phyloP scores from a whole-genome alignment of 495 filamentous ascomycete genomes.

The Apodospora peruviana region DNA sequence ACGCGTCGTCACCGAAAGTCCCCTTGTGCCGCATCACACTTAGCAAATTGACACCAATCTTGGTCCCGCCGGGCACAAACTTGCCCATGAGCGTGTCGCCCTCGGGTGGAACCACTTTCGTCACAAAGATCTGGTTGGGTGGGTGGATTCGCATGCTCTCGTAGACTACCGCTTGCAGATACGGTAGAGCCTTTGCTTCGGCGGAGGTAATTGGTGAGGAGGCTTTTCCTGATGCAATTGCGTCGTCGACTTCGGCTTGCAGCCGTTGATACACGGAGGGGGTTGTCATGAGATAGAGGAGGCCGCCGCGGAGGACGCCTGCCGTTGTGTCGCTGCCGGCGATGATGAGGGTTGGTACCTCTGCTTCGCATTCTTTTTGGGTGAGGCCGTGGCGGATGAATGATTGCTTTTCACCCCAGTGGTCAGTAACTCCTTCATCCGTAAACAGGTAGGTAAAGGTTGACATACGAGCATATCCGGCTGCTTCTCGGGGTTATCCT shows the following conservation, averaged over 20 bases:
- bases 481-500: background rate
- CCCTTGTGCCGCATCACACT: conserved; percentile 25
- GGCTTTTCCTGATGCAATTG: conserved; percentile 14
- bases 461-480: background rate
- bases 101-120: conserved; percentile 20
- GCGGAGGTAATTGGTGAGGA: conserved; percentile 57
- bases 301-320: conserved; percentile 48
- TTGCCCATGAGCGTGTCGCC: conserved; percentile 39
- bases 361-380: background rate
- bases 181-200: conserved; percentile 39
- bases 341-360: conserved; percentile 24
- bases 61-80: conserved; percentile 41
- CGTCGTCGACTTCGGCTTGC: conserved; percentile 49
- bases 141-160: conserved; percentile 23
- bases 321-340: conserved; percentile 61
- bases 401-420: no score
- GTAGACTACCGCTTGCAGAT: conserved; percentile 25
- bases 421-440: background rate
- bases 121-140: conserved; percentile 5
- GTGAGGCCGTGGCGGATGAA: conserved; percentile 5
- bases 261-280: conserved; percentile 43
- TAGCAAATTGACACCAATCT: conserved; percentile 35
- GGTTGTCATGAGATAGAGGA: conserved; percentile 45
- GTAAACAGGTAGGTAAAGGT: background rate
- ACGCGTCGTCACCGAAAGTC: conserved; percentile 41